Base-by-base conservation (phyloP, 225 moss, liverwort and hornwort species). In the Neckera pumila region DNA sequence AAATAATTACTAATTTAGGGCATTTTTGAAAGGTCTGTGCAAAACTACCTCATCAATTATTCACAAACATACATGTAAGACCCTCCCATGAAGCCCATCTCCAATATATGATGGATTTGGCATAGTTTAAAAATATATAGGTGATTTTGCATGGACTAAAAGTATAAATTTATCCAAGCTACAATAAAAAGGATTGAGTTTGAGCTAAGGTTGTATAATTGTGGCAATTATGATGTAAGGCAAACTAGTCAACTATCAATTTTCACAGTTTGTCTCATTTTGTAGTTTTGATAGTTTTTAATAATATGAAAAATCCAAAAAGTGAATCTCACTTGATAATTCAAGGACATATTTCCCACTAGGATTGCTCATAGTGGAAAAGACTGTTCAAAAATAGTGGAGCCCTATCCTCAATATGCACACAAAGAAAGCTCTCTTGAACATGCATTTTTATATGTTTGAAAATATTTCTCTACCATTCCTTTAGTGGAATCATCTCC, bases 301-400 rank as follows among this genome's bases (percentile, higher is more conserved):
- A 1, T 34, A 23, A 14, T 36, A 76, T 34, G 36, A 6, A 54
- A 14, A 76, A 54, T 0, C 2, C 9, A 76, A 53, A 34, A 2
- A 22, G 36, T 22, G 53, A 51, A 76, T 23, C 23, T 76, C 76
- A 34, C 53, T 23, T 53, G 34, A 9, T 51, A 22, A 76, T 76
- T 51, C 0, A 0, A 21, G 5, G 21, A 13, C 34, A 51, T 8
- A 51, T 33, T 8, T 33, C 7, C 2, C 8, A 8, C 14, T 13
- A 76, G 8, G 51, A 1, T 51, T 76, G 14, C 11, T 51, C 5
- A 13, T 76, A 21, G 2, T 51, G 2, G 3, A 75, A 33, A 49
- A 21, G 12, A 76, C 3, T 0, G 0, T 34, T 53, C 9, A 3
- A 0, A 53, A 36, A 53, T 76, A 22, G 53, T 53, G 2, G 5